Percentiles rank a stretch among this genome's conserved stretches.
Evolutionary conservation across 2,329 filamentous ascomycete species (phyloP).

Genomic region (Talaromyces sp.): DNA sequence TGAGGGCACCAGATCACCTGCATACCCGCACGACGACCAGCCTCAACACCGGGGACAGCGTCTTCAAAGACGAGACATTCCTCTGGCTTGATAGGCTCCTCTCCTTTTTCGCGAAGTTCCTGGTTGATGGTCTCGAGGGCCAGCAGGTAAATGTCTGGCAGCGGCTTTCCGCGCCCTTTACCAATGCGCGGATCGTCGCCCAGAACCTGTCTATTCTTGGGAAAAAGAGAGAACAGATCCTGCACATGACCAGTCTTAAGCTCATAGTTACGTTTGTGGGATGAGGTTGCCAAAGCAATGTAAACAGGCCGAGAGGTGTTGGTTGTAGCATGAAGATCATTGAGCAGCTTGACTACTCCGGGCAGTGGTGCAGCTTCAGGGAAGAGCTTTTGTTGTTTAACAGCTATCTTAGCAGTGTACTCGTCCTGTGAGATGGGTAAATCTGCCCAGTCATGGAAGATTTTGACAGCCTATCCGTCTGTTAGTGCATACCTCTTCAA

Average conservation of each 20-base stretch:
- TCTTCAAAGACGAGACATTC: conserved; percentile 98
- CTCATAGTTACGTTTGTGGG: conserved; percentile 65
- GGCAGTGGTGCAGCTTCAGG: conserved; percentile 70
- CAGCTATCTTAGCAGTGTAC: conserved; percentile 58
- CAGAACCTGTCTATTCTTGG: conserved; percentile 66
- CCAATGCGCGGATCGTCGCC: conserved; percentile 80
- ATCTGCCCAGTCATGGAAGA: conserved; percentile 78
- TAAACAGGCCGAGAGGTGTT: conserved; percentile 54
- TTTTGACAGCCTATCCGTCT: conserved; percentile 49
- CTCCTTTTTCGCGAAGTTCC: conserved; percentile 55
- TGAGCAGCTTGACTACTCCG: conserved; percentile 68
- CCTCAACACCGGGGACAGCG: conserved; percentile 86
- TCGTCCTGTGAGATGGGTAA: conserved; percentile 71
- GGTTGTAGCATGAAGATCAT: conserved; percentile 32
- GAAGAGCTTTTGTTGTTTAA: conserved; percentile 69
- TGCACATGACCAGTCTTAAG: conserved; percentile 65
- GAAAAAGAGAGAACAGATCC: conserved; percentile 58
- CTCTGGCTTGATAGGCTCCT: conserved; percentile 65
- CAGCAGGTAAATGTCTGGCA: conserved; percentile 89
- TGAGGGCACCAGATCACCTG: conserved; percentile 91
- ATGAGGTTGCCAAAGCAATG: conserved; percentile 82
- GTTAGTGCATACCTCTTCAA: conserved; percentile 7
- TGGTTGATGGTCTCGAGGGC: conserved; percentile 82
- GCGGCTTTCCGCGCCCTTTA: conserved; percentile 80
- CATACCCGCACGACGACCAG: conserved; percentile 88